Evolutionary conservation across 169 alveolate species (phyloP), one percentile per base, ranked within the genome.

Genomic region (Plasmodium knowlesi): DNA sequence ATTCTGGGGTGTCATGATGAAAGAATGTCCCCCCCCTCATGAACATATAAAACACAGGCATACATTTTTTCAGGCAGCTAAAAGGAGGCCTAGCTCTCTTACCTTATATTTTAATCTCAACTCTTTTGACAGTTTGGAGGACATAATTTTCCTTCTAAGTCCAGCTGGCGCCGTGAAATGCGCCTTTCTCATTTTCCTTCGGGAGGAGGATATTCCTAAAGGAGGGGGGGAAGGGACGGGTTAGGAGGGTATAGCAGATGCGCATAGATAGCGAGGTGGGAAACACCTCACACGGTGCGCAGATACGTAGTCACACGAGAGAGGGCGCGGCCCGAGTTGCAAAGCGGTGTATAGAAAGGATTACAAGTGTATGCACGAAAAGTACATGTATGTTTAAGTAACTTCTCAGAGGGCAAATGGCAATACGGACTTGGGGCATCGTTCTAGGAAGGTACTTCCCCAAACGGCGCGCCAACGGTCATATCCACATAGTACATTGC

Each of bases 141-240:
- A 97, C 99, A 99, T 99, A 92, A 99, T 96, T 97, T 97, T 98
- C 94, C 99, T 97, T 95, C 99, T 98, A 90, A 98, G 96, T 97
- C 98, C 97, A 41, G 99, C 98, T 28, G 99, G 99, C 80, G 99
- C 99, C 22, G 99, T 96, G 97, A 99, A 99, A 96, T 98, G 99
- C 92, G 99, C 99, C 98, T 99, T 98, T 96, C 99, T 99, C 90
- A 98, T 96, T 98, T 98, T 99, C 95, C 99, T 96, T 78, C 99
- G 96, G 83, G 99, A 97, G 74, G 97, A 95, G 61, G 98, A 95
- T 76, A 97, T 98, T 70, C 89, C 98, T 97, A 88, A 93, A 5
- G 76, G 86, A 12, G 46, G 79, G 81, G 78, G 50, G 67, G 19
- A 88, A 88, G 32, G 61, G 67, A 50, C 10, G 12, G 46, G 12